Conservation (phyloP, 2,329 filamentous ascomycete genomes). For the Neocucurbitaria cava region DNA sequence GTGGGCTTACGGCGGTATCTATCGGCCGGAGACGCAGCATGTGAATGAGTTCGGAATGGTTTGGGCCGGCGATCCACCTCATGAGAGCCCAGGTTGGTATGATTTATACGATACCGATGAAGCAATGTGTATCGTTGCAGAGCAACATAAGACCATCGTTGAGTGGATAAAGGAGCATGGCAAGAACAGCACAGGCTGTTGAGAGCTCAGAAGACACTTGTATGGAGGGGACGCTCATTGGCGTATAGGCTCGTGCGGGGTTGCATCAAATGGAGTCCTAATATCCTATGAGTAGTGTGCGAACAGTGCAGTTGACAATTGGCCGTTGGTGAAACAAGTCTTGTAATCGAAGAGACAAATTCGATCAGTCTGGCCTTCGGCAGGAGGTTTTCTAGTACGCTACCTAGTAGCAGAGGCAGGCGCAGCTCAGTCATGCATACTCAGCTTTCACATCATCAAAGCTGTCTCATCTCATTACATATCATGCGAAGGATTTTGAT, state of each 20-base stretch:
- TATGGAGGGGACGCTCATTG: neutral
- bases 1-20: conserved; percentile 52
- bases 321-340: neutral
- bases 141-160: conserved; percentile 42
- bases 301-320: neutral
- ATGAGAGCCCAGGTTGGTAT: conserved; percentile 51
- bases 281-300: neutral
- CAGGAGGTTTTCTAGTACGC: too few relatives aligned
- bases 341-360: neutral
- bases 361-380: neutral
- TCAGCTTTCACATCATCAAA: neutral
- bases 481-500: neutral
- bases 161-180: conserved; percentile 35
- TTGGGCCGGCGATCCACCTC: conserved; percentile 51
- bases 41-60: conserved; percentile 50
- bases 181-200: conserved; percentile 4
- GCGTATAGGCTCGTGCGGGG: neutral
- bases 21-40: conserved; percentile 48
- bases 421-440: neutral
- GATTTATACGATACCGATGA: conserved; percentile 49
- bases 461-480: neutral
- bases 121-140: conserved; percentile 46
- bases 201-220: neutral
- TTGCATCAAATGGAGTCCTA: neutral
- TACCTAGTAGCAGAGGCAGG: too few relatives aligned